phyloP scores from a whole-genome alignment of 1,139 yeast species.

The Diutina sp. region DNA sequence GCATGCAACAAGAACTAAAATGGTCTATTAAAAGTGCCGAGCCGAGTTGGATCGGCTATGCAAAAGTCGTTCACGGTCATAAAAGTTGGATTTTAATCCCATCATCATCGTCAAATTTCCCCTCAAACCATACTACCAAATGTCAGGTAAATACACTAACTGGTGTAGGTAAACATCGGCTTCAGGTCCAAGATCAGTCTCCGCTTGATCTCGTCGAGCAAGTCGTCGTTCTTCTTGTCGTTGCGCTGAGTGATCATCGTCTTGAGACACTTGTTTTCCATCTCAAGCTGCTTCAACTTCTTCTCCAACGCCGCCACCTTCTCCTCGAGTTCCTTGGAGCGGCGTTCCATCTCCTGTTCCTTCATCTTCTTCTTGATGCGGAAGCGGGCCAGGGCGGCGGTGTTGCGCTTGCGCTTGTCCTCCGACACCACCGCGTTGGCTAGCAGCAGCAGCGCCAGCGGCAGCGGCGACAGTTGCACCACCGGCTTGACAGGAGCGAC shows the following conservation, averaged over 20 bases:
- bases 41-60: slow-evolving; percentile 1
- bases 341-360: slow-evolving; percentile 46
- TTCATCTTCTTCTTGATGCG: slow-evolving; percentile 47
- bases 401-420: slow-evolving; percentile 44
- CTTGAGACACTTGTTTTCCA: slow-evolving; percentile 67
- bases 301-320: slow-evolving; percentile 26
- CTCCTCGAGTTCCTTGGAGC: slow-evolving; percentile 29
- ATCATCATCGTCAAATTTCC: background rate
- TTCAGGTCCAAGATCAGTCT: slow-evolving; percentile 12
- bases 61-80: slow-evolving; percentile 1
- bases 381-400: slow-evolving; percentile 53
- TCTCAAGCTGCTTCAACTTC: slow-evolving; percentile 41
- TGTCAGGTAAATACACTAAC: background rate
- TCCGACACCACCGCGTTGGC: slow-evolving; percentile 4
- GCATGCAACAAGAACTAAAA: background rate
- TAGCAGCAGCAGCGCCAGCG: slow-evolving; percentile 2
- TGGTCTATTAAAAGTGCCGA: background rate
- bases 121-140: background rate
- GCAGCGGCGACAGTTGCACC: slow-evolving; percentile 6
- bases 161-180: slow-evolving; percentile 2
- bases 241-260: slow-evolving; percentile 34
- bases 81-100: slow-evolving; percentile 3
- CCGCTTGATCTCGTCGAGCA: slow-evolving; percentile 29
- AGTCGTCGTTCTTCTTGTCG: slow-evolving; percentile 27
- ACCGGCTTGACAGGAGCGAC: slow-evolving; percentile 5